These are phyloP conservation scores for Waltergamsia citrina DNA, from an alignment of 2,329 filamentous ascomycete genomes.

Conservation along the genomic window DNA sequence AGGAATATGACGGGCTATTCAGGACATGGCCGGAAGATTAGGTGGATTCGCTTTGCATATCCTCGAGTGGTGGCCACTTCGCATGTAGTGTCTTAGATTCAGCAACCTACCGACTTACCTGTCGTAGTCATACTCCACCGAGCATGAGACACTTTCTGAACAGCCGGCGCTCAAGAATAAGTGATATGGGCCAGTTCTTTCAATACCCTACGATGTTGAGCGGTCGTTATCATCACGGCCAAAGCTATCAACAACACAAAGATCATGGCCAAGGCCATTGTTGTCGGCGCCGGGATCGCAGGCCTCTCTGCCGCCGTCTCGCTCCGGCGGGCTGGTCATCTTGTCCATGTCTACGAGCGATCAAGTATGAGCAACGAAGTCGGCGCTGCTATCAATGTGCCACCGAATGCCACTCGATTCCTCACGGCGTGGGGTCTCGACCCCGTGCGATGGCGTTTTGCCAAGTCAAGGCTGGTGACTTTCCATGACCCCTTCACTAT, in stretches of 20 bases:
- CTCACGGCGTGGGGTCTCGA: conserved; percentile 25
- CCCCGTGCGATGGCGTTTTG: conserved; percentile 14
- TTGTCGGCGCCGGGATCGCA: conserved; percentile 26
- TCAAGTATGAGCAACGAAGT: conserved; percentile 24
- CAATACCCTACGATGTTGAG: background rate
- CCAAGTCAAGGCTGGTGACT: conserved; percentile 11
- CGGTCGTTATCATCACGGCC: background rate
- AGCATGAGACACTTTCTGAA: too few relatives aligned
- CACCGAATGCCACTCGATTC: conserved; percentile 25
- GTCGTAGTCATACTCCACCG: too few relatives aligned
- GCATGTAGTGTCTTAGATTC: too few relatives aligned
- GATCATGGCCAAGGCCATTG: conserved; percentile 10
- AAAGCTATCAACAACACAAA: background rate
- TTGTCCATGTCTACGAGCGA: conserved; percentile 24
- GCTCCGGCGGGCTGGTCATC: conserved; percentile 22
- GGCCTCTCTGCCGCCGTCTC: conserved; percentile 22
- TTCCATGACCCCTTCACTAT: conserved; percentile 15
- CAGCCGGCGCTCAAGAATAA: too few relatives aligned
- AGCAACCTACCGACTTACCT: too few relatives aligned
- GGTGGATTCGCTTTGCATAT: too few relatives aligned
- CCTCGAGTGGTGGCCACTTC: too few relatives aligned
- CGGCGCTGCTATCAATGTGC: conserved; percentile 27
- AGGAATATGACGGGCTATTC: too few relatives aligned
- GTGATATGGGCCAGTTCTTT: too few relatives aligned
- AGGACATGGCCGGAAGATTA: too few relatives aligned